A percentile compares a stretch with the other conserved stretches of the same genome.
These are phyloP conservation scores for Thermomucor indicae-seudaticae DNA, from an alignment of 371 early-diverging fungal genomes.

Conservation along the genomic window DNA sequence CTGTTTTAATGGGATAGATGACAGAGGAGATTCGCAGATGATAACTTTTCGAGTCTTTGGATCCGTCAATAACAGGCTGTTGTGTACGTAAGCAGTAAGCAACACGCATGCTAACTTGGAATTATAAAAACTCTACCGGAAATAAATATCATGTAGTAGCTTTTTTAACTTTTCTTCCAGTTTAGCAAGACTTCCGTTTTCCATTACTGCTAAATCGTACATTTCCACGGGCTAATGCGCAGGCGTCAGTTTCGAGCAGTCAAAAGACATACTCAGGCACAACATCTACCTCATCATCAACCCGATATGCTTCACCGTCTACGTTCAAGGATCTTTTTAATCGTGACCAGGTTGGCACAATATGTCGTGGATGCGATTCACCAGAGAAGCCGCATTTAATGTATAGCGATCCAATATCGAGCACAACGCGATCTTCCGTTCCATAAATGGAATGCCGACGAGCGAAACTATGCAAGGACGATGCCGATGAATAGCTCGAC, in stretches of 20 bases:
- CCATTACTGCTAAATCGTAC: constrained; percentile 51
- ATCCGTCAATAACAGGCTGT: constrained; percentile 73
- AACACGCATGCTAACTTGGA: background rate
- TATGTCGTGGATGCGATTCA: constrained; percentile 76
- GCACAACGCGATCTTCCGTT: constrained; percentile 81
- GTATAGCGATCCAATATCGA: constrained; percentile 82
- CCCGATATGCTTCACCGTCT: constrained; percentile 43
- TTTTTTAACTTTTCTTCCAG: constrained; percentile 39
- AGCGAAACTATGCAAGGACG: constrained; percentile 39
- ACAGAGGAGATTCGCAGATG: constrained; percentile 74
- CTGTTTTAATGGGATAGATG: constrained; percentile 72
- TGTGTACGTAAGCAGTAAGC: background rate
- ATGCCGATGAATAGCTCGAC: constrained; percentile 28
- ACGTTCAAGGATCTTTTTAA: constrained; percentile 19
- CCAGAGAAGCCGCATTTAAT: constrained; percentile 89
- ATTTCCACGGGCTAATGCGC: constrained; percentile 32
- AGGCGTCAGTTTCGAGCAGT: background rate
- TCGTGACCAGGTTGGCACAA: constrained; percentile 52
- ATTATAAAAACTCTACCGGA: constrained; percentile 22
- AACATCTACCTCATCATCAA: constrained; percentile 43
- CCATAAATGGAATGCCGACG: constrained; percentile 63
- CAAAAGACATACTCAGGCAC: background rate
- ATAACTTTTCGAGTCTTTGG: constrained; percentile 86
- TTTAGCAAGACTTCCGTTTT: constrained; percentile 24
- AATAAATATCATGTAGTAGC: constrained; percentile 42